Evolutionary conservation across 2,329 filamentous ascomycete species (phyloP), one percentile per base, ranked within the genome.

Genomic region (Hypoxylon sp.): DNA sequence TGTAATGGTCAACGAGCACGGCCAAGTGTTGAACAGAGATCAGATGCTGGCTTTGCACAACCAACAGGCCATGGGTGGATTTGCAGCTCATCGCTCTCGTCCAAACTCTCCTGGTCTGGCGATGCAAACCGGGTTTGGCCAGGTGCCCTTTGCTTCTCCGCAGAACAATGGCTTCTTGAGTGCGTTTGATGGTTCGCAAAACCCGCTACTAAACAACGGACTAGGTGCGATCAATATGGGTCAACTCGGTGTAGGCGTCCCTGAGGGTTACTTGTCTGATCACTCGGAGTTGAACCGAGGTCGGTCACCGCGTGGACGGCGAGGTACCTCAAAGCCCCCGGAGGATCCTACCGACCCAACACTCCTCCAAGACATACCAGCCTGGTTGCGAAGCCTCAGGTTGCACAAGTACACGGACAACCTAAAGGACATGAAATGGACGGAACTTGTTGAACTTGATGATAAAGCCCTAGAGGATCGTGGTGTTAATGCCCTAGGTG

Each of bases 361-460:
- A 30, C 82, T 99, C 53, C 80, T 99, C 63, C 90, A 96, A 74
- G 94, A 99, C 68, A 97, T 99, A 62, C 93, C 94, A 45, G 89
- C 87, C 71, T 99, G 94, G 94, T 82, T 99, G 66, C 86, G 94
- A 69, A 97, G 91, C 71, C 81, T 97, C 69, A 86, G 94, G 54
- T 80, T 99, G 65, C 94, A 99, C 80, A 99, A 99, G 78, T 99
- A 99, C 74, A 99, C 94, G 7, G 94, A 99, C 63, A 95, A 97
- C 64, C 76, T 99, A 59, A 99, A 97, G 75, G 93, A 97, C 67
- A 84, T 97, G 79, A 91, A 94, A 67, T 99, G 94, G 94, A 89
- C 88, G 19, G 94, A 99, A 44, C 75, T 99, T 63, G 78, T 99
- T 53, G 89, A 94, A 71, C 78, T 99, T 63, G 91, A 97, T 66